Evolutionary conservation across 176 grass and related monocot species (phyloP), one percentile per base, ranked within the genome.

Genomic region (Carex cristatella): DNA sequence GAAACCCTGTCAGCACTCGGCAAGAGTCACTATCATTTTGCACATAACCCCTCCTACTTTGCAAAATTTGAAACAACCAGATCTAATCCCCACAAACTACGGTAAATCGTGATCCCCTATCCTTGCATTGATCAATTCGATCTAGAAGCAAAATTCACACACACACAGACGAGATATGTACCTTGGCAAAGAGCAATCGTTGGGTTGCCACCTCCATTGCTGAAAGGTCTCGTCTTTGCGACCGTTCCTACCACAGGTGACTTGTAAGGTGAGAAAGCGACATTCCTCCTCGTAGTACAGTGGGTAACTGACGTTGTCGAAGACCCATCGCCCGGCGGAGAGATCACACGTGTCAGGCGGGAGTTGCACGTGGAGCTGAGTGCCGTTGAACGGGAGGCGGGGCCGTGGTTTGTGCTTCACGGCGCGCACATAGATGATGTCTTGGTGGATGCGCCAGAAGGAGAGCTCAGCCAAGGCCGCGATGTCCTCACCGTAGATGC

Each of bases 191-290:
- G 87, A 82, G 91, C 89, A 98, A 38, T 92, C 54, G 51, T 16
- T 69, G 30, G 93, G 95, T 65, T 98, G 88, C 91, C 95, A 98
- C 10, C 63, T 60, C 93, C 89, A 98, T 79, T 98, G 92, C 80
- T 98, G 93, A 88, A 83, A 95, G 0, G 1, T 14, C 68, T 92
- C 71, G 70, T 99, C 91, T 49, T 64, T 72, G 2, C 91, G 85
- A 75, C 96, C 93, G 61, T 99, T 99, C 62, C 81, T 70, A 79
- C 86, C 86, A 90, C 91, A 99, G 16, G 90, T 92, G 56, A 99
- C 90, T 81, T 99, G 96, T 79, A 61, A 38, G 42, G 89, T 93
- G 68, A 97, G 80, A 28, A 92, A 90, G 11, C 65, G 46, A 77
- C 94, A 97, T 7, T 93, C 90, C 2, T 93, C 85, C 79, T 97